phyloP scores from a whole-genome alignment of 139 green algal genomes.

The Picochlorum sp. region DNA sequence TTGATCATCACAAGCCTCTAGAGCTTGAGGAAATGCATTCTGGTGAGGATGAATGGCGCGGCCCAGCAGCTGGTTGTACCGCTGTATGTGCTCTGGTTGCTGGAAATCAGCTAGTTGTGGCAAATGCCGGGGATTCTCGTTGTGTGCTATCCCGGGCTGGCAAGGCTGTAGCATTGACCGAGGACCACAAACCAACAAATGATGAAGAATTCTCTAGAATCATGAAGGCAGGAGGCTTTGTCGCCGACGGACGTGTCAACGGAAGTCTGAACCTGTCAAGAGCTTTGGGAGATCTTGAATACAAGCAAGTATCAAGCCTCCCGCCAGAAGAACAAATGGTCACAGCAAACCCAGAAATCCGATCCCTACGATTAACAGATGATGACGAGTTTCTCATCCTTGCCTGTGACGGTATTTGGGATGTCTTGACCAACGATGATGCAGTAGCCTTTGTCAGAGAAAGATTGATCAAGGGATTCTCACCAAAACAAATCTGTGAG shows the following conservation, averaged over 20 bases:
- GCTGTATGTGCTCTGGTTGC: constrained; percentile 34
- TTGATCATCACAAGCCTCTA: constrained; percentile 6
- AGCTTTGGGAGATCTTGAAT: constrained; percentile 72
- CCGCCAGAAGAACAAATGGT: constrained; percentile 51
- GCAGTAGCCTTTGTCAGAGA: constrained; percentile 60
- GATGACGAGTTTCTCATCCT: constrained; percentile 68
- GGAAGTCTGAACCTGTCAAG: constrained; percentile 69
- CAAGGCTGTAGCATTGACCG: constrained; percentile 37
- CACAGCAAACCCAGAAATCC: constrained; percentile 55
- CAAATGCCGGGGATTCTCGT: constrained; percentile 48
- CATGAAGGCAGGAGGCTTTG: constrained; percentile 50
- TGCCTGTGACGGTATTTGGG: constrained; percentile 78
- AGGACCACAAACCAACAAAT: constrained; percentile 62
- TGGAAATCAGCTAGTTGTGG: constrained; percentile 32
- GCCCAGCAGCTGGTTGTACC: constrained; percentile 46
- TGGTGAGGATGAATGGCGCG: constrained; percentile 14
- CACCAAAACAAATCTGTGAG: constrained; percentile 41
- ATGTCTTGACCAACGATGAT: constrained; percentile 63
- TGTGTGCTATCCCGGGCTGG: constrained; percentile 39
- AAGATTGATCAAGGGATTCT: constrained; percentile 31
- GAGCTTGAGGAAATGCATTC: constrained; percentile 6
- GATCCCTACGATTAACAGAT: constrained; percentile 24
- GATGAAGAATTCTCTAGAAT: constrained; percentile 42
- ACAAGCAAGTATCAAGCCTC: constrained; percentile 51
- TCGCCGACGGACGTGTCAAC: constrained; percentile 66